Base-by-base conservation (phyloP, 1,139 yeast genomes). In the Zygosaccharomyces sapae region DNA sequence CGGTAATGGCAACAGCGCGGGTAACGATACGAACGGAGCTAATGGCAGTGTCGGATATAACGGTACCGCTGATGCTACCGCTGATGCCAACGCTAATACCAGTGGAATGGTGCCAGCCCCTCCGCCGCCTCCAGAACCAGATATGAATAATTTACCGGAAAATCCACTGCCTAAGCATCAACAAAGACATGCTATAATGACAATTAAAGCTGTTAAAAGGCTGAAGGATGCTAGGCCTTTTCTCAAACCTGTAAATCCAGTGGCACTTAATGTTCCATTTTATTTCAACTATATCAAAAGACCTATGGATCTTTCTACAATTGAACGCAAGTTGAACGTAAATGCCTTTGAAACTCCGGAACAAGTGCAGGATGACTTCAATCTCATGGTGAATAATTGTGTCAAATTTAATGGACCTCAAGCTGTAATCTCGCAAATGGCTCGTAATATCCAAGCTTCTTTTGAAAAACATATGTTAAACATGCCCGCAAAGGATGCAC, bases 261-360 rank as follows among this genome's bases (percentile, higher is more conserved):
- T 86, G 46, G 88, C 87, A 63, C 77, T 89, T 55, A 89, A 90
- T 62, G 86, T 94, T 50, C 99, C 98, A 2, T 81, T 86, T 50
- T 92, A 92, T 67, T 87, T 83, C 66, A 88, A 88, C 60, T 81
- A 80, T 60, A 81, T 94, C 58, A 77, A 79, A 53, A 74, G 86
- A 56, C 99, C 99, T 35, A 92, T 94, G 97, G 97, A 90, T 67
- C 73, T 92, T 43, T 78, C 90, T 4, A 89, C 97, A 2, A 86
- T 92, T 57, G 98, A 94, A 66, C 79, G 78, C 57, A 92, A 90
- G 67, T 70, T 90, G 41, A 73, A 66, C 43, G 79, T 69, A 9
- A 79, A 81, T 61, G 92, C 89, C 3, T 92, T 90, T 66, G 83
- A 76, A 51, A 74, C 78, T 5, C 81, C 89, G 7, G 75, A 77